Evolutionary conservation across 345 rosid genomes (phyloP).

Genomic region (Eucalyptus erythrocorys): DNA sequence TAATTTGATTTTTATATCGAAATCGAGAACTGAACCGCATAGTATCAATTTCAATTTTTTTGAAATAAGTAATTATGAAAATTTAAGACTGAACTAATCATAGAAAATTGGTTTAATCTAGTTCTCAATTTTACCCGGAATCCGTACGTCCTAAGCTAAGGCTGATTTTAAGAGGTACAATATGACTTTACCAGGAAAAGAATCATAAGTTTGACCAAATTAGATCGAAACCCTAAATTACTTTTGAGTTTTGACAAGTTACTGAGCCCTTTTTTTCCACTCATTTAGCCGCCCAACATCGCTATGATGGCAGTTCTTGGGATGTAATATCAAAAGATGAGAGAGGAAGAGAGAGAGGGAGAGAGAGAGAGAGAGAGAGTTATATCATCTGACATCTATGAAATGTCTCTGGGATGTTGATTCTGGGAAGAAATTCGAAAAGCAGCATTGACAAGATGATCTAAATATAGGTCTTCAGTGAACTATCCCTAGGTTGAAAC

Average conservation of each 20-base stretch:
- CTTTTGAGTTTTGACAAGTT: background rate
- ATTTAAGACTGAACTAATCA: fast-evolving
- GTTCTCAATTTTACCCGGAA: background rate
- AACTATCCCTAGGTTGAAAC: background rate
- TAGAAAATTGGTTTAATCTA: too few species aligned
- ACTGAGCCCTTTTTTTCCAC: background rate
- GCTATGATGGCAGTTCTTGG: background rate
- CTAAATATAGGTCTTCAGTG: background rate
- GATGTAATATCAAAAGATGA: background rate
- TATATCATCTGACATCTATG: background rate
- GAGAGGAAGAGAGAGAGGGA: background rate
- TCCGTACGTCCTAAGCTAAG: background rate
- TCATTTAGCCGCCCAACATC: background rate
- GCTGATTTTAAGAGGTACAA: background rate
- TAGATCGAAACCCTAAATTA: background rate
- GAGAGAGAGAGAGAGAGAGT: background rate
- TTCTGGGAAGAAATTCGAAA: background rate
- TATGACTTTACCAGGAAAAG: background rate
- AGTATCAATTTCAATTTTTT: fast-evolving
- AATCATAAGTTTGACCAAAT: background rate
- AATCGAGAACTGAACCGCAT: fast-evolving
- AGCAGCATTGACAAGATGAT: background rate
- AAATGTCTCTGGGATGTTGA: background rate
- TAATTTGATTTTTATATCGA: too few species aligned
- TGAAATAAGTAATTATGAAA: too few species aligned